Base-by-base conservation (phyloP, 306 rosid species). In the Ormosia emarginata region DNA sequence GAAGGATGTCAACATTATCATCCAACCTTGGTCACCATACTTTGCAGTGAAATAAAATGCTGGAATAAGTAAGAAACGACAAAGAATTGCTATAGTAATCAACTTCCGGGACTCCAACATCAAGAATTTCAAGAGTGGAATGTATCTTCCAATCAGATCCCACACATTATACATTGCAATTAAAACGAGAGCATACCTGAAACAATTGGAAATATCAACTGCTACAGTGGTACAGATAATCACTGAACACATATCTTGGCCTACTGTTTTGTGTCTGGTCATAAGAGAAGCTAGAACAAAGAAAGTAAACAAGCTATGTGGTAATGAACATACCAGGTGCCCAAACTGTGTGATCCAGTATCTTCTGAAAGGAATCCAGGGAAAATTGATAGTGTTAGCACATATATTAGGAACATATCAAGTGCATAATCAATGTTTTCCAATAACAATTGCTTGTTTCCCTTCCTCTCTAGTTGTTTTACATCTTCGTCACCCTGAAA, bases 361-460 rank as follows among this genome's bases (percentile, higher is more conserved):
- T 95, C 98, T 79, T 95, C 99, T 4, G 91, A 90, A 41, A 95
- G 79, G 84, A 95, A 95, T 74, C 99, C 99, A 44, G 99, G 98
- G 73, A 93, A 91, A 76, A 93, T 93, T 58, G 98, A 93, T 47
- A 95, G 73, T 34, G 97, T 92, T 44, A 95, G 88, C 17, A 17
- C 71, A 70, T 85, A 95, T 59, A 89, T 88, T 33, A 93, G 86
- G 80, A 92, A 95, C 86, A 92, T 67, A 76, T 89, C 95, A 68
- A 92, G 59, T 8, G 92, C 97, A 66, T 90, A 95, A 81, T 95
- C 99, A 2, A 88, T 74, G 84, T 93, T 95, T 89, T 92, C 97
- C 13, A 71, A 43, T 71, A 95, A 70, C 85, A 95, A 77, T 87
- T 93, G 81, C 84, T 85, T 90, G 92, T 79, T 93, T 73, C 94